phyloP scores from a whole-genome alignment of 208 protist species.

The Trypanosoma cruzi region DNA sequence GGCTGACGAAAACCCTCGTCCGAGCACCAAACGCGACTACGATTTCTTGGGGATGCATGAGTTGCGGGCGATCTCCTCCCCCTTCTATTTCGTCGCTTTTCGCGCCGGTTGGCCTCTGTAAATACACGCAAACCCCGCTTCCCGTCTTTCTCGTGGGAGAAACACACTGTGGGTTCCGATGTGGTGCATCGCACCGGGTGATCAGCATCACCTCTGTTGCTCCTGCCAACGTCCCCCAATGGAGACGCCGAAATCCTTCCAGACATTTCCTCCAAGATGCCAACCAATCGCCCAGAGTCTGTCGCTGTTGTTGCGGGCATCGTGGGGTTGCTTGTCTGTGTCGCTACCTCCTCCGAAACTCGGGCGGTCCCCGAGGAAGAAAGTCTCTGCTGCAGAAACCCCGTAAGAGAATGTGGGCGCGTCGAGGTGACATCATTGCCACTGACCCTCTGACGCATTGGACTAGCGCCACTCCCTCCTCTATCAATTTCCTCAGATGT shows the following conservation, averaged over 20 bases:
- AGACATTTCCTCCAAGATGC: neutral
- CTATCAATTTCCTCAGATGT: neutral
- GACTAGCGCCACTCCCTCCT: too few species aligned
- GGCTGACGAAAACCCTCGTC: neutral
- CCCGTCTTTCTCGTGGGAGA: neutral
- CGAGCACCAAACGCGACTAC: neutral
- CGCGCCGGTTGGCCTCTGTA: neutral
- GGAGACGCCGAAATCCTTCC: neutral
- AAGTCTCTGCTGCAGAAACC: slow-evolving; percentile 14
- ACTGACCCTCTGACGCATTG: neutral
- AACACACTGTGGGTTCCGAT: neutral
- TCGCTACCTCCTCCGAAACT: neutral
- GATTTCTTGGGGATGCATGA: neutral
- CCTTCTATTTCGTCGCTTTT: neutral
- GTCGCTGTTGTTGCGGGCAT: neutral
- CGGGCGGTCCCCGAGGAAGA: neutral
- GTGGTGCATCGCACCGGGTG: neutral
- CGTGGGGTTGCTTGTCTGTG: neutral
- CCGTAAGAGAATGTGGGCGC: slow-evolving; percentile 4
- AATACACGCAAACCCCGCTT: neutral
- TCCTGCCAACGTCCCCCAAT: neutral
- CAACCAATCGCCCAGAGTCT: neutral
- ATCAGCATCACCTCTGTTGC: neutral
- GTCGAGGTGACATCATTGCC: neutral
- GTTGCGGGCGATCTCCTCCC: neutral